Conservation (phyloP, 495 filamentous ascomycete genomes). For the Apiosordaria backusii region DNA sequence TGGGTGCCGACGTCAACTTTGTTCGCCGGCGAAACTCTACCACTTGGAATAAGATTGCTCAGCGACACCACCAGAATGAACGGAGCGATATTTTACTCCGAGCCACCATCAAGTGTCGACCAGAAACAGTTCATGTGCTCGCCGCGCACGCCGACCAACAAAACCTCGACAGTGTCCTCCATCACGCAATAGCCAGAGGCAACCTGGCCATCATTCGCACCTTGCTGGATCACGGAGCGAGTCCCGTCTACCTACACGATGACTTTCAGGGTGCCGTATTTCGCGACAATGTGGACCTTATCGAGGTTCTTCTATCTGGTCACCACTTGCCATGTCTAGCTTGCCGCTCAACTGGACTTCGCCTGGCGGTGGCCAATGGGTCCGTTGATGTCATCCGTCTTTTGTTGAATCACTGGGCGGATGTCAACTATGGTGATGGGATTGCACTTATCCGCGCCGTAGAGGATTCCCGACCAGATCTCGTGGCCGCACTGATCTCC, state of each 20-base stretch:
- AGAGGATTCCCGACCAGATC: slow-evolving; percentile 23
- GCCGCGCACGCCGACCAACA: slow-evolving; percentile 33
- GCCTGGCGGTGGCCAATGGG: slow-evolving; percentile 31
- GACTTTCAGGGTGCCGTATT: slow-evolving; percentile 30
- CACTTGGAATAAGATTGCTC: slow-evolving; percentile 24
- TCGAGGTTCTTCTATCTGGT: slow-evolving; percentile 26
- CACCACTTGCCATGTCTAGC: slow-evolving; percentile 30
- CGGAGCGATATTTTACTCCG: slow-evolving; percentile 28
- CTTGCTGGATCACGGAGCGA: slow-evolving; percentile 30
- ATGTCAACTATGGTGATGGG: slow-evolving; percentile 30
- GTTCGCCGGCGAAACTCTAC: slow-evolving; percentile 18
- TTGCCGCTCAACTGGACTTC: slow-evolving; percentile 30
- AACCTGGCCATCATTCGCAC: slow-evolving; percentile 26
- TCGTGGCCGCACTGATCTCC: slow-evolving; percentile 26
- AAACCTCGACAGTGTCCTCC: slow-evolving; percentile 31
- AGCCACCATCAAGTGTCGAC: slow-evolving; percentile 25
- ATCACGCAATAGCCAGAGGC: slow-evolving; percentile 26
- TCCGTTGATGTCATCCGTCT: slow-evolving; percentile 21
- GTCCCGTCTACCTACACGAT: slow-evolving; percentile 28
- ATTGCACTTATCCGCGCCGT: slow-evolving; percentile 27
- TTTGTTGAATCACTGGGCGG: slow-evolving; percentile 28
- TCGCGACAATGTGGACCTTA: slow-evolving; percentile 20
- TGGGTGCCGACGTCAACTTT: slow-evolving; percentile 36
- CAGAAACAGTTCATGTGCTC: slow-evolving; percentile 27
- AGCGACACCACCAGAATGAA: slow-evolving; percentile 19